Evolutionary conservation across 495 filamentous ascomycete species (phyloP).

Genomic region (Talaromyces nanjingensis): DNA sequence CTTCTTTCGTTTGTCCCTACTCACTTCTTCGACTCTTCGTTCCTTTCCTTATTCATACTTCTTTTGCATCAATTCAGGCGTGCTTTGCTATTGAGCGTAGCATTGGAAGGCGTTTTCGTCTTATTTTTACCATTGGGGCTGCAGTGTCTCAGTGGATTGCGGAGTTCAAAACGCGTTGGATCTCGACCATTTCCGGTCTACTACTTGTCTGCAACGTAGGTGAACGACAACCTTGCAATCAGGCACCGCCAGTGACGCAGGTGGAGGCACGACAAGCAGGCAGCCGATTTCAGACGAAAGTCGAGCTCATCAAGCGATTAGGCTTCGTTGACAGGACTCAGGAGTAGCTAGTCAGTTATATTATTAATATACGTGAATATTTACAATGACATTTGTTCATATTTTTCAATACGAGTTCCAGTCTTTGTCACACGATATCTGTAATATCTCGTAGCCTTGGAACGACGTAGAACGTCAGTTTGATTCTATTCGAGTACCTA

Average conservation of each 20-base stretch:
- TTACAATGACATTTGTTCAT: not conserved
- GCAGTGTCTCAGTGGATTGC: not conserved
- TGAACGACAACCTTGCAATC: not conserved
- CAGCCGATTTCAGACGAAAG: not conserved
- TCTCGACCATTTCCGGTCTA: not conserved
- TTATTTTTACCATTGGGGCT: not conserved
- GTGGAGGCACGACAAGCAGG: not conserved
- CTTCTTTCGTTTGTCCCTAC: not conserved
- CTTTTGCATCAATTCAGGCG: conserved; percentile 5
- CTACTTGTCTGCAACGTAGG: conserved; percentile 4
- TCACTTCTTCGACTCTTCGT: not conserved
- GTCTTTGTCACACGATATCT: not conserved
- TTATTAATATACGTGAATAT: not conserved
- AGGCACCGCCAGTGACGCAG: not conserved
- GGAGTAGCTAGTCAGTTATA: not conserved
- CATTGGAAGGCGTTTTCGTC: conserved; percentile 9
- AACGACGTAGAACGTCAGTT: not conserved
- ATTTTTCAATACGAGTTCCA: not conserved
- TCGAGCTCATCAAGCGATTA: not conserved
- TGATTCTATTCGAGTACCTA: no score
- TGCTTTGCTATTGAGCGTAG: conserved; percentile 10
- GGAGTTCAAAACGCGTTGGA: not conserved
- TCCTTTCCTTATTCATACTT: not conserved
- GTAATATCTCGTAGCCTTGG: not conserved
- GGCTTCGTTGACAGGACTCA: not conserved